Conservation (phyloP, 2,329 filamentous ascomycete genomes). For the Coniochaeta pulveracea region DNA sequence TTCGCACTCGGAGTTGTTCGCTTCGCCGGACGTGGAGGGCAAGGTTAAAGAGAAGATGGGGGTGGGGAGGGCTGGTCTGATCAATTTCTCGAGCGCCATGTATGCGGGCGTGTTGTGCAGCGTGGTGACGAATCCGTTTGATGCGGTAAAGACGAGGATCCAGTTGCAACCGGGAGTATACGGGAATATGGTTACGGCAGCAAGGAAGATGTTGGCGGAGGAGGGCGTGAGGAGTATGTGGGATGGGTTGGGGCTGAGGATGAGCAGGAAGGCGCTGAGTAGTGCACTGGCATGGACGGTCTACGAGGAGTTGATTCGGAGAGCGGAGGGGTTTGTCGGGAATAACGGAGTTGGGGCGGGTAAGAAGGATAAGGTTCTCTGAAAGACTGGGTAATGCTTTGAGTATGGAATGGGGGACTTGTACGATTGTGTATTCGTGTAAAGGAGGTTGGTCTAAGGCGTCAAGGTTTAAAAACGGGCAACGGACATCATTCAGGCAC, state of each 20-base stretch:
- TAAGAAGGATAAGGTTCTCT: slow-evolving; percentile 6
- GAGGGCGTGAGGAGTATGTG: slow-evolving; percentile 75
- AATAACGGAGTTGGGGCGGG: slow-evolving; percentile 21
- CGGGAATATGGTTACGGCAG: slow-evolving; percentile 70
- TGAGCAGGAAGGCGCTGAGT: slow-evolving; percentile 84
- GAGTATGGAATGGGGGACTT: neutral
- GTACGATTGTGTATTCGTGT: neutral
- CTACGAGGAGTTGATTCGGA: slow-evolving; percentile 83
- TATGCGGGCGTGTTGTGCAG: slow-evolving; percentile 75
- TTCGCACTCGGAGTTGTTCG: slow-evolving; percentile 7
- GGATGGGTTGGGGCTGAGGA: slow-evolving; percentile 75
- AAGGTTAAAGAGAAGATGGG: slow-evolving; percentile 16
- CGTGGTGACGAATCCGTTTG: slow-evolving; percentile 88
- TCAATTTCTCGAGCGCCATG: slow-evolving; percentile 80
- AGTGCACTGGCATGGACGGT: slow-evolving; percentile 95
- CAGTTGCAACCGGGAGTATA: slow-evolving; percentile 81
- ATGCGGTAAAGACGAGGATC: slow-evolving; percentile 89
- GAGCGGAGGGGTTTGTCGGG: slow-evolving; percentile 42
- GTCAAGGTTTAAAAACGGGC: neutral
- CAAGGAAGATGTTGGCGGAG: slow-evolving; percentile 64
- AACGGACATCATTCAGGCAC: too few relatives aligned
- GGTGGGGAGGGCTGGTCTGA: slow-evolving; percentile 43
- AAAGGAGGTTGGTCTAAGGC: neutral
- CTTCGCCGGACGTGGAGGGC: neutral
- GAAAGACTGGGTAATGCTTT: slow-evolving; percentile 10